These are phyloP conservation scores for Myrica gale DNA, from an alignment of 306 rosid species.

Conservation along the genomic window DNA sequence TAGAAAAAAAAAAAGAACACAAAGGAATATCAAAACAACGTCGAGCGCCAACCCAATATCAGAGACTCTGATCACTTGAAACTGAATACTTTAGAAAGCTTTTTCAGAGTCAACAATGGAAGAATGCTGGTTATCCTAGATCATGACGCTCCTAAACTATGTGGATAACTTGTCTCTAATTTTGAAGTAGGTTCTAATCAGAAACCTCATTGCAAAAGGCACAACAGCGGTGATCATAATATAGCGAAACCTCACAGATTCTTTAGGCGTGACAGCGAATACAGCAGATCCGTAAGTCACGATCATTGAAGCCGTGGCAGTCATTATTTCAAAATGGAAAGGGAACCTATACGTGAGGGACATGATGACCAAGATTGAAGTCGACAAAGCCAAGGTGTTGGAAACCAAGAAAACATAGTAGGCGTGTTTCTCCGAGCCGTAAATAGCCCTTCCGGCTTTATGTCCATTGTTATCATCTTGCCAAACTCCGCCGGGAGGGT, in stretches of 20 bases:
- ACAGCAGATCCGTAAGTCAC: slow-evolving; percentile 34
- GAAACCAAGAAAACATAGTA: slow-evolving; percentile 31
- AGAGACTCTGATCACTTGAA: too few relatives aligned
- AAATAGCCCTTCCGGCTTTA: slow-evolving; percentile 26
- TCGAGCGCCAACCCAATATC: too few relatives aligned
- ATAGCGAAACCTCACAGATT: slow-evolving; percentile 19
- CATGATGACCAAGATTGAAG: slow-evolving; percentile 24
- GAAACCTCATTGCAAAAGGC: slow-evolving; percentile 10
- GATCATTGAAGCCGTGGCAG: slow-evolving; percentile 30
- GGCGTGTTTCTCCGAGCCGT: neutral
- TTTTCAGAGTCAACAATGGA: too few relatives aligned
- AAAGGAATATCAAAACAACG: too few relatives aligned
- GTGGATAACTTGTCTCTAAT: too few relatives aligned
- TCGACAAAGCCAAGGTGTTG: slow-evolving; percentile 37
- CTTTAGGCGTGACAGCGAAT: slow-evolving; percentile 31
- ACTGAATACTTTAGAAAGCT: too few relatives aligned
- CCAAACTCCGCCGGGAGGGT: slow-evolving; percentile 53
- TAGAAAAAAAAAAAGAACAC: too few relatives aligned
- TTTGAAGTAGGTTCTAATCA: neutral
- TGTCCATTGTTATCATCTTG: slow-evolving; percentile 2
- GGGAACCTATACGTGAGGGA: slow-evolving; percentile 31
- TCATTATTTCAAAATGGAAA: slow-evolving; percentile 22
- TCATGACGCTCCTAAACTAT: too few relatives aligned
- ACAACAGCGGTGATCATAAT: slow-evolving; percentile 20
- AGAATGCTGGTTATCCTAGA: too few relatives aligned